Conservation (phyloP, 192 early-diverging fungal species). For the Haplosporangium gracile region DNA sequence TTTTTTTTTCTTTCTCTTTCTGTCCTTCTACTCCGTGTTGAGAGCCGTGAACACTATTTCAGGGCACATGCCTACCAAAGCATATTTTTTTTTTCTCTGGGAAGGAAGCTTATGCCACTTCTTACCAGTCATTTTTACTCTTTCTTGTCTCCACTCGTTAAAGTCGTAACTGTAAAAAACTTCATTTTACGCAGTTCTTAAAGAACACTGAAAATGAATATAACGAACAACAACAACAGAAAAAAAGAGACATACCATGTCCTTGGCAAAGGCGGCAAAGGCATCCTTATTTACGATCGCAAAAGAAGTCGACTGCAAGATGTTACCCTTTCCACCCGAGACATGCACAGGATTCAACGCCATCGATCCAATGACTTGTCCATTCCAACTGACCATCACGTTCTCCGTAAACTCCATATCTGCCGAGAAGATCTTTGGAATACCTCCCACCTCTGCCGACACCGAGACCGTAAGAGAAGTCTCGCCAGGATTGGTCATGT, state of each 20-base stretch:
- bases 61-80: neutral
- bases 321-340: slow-evolving; percentile 36
- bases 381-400: slow-evolving; percentile 32
- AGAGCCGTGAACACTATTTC: slow-evolving; percentile 3
- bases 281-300: slow-evolving; percentile 19
- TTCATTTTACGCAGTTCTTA: neutral
- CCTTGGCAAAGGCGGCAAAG: slow-evolving; percentile 35
- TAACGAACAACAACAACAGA: neutral
- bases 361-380: slow-evolving; percentile 36
- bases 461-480: slow-evolving; percentile 23
- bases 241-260: slow-evolving; percentile 27
- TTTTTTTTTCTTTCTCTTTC: neutral
- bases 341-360: slow-evolving; percentile 34
- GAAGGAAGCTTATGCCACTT: neutral
- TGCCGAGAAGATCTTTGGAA: slow-evolving; percentile 50
- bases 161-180: neutral
- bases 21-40: neutral
- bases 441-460: slow-evolving; percentile 25
- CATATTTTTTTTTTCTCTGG: neutral
- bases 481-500: slow-evolving; percentile 47
- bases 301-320: slow-evolving; percentile 25
- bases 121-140: neutral
- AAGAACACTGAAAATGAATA: neutral
- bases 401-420: slow-evolving; percentile 37
- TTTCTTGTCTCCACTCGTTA: neutral